Conservation (phyloP, 2,329 filamentous ascomycete genomes). For the Mycocentrospora acerina region DNA sequence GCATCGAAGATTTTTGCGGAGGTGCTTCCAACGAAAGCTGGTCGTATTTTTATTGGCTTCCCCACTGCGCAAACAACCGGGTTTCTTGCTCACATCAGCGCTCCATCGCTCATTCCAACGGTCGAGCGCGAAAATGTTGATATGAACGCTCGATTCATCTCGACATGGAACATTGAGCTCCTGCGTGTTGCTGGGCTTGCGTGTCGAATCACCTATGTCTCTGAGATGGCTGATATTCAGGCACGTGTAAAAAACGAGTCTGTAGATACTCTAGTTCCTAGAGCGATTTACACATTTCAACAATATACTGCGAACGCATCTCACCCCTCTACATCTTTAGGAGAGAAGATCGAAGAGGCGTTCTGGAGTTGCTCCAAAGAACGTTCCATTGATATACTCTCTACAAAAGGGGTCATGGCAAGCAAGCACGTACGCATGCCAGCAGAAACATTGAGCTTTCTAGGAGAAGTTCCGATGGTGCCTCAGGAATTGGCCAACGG, state of each 20-base stretch:
- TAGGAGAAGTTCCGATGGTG: constrained; percentile 84
- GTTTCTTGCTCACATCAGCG: constrained; percentile 89
- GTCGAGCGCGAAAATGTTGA: constrained; percentile 97
- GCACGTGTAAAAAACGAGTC: constrained; percentile 59
- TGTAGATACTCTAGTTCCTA: constrained; percentile 69
- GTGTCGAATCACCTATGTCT: constrained; percentile 80
- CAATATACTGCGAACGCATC: constrained; percentile 89
- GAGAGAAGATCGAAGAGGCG: constrained; percentile 85
- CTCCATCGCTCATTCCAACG: constrained; percentile 93
- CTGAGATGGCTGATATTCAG: constrained; percentile 68
- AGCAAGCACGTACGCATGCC: constrained; percentile 79
- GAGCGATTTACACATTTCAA: constrained; percentile 79
- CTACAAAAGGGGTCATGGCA: constrained; percentile 82
- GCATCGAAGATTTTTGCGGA: constrained; percentile 82
- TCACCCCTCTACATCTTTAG: constrained; percentile 81
- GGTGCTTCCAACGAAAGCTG: constrained; percentile 84
- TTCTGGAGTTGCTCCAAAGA: constrained; percentile 93
- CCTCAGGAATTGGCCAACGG: constrained; percentile 72
- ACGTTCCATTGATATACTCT: constrained; percentile 78
- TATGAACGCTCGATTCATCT: constrained; percentile 90
- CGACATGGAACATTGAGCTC: constrained; percentile 94
- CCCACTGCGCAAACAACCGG: constrained; percentile 97
- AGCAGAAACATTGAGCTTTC: constrained; percentile 71
- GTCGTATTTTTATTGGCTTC: constrained; percentile 95
- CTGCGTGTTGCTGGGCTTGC: constrained; percentile 87